phyloP scores from a whole-genome alignment of 208 protist species.

The Acanthamoeba triangularis region DNA sequence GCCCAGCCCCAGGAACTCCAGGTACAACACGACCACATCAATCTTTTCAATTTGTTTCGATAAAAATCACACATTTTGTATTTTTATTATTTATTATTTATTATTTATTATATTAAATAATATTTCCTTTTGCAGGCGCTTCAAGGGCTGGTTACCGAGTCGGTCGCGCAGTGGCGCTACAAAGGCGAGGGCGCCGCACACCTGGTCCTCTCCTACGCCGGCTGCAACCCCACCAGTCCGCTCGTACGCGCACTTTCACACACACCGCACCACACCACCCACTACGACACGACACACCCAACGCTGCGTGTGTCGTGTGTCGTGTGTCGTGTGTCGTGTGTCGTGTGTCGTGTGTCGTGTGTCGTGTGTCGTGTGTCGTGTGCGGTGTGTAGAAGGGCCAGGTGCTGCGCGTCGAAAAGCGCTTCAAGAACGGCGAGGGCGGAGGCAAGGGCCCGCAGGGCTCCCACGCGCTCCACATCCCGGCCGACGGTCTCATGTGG shows the following conservation, averaged over 20 bases:
- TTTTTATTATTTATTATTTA: background rate
- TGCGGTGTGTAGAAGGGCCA: slow-evolving; percentile 7
- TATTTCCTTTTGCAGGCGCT: background rate
- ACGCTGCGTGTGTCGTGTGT: background rate
- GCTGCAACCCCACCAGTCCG: background rate
- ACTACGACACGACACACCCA: background rate
- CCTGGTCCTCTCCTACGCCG: slow-evolving; percentile 32
- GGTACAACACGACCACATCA: background rate
- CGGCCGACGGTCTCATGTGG: slow-evolving; percentile 65
- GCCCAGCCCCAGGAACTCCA: slow-evolving; percentile 24
- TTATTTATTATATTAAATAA: background rate
- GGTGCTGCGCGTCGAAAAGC: slow-evolving; percentile 71
- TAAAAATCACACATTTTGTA: background rate
- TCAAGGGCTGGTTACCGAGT: background rate
- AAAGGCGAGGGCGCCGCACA: slow-evolving; percentile 72
- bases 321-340: background rate
- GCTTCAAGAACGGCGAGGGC: slow-evolving; percentile 8
- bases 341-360: background rate
- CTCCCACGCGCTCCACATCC: slow-evolving; percentile 74
- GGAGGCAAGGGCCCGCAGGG: background rate
- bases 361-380: background rate
- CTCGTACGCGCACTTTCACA: background rate
- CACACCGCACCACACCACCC: background rate
- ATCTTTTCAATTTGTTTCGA: too few species aligned
- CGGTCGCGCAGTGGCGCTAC: slow-evolving; percentile 24